These are phyloP conservation scores for Trifolium dubium DNA, from an alignment of 306 rosid species.

Conservation along the genomic window DNA sequence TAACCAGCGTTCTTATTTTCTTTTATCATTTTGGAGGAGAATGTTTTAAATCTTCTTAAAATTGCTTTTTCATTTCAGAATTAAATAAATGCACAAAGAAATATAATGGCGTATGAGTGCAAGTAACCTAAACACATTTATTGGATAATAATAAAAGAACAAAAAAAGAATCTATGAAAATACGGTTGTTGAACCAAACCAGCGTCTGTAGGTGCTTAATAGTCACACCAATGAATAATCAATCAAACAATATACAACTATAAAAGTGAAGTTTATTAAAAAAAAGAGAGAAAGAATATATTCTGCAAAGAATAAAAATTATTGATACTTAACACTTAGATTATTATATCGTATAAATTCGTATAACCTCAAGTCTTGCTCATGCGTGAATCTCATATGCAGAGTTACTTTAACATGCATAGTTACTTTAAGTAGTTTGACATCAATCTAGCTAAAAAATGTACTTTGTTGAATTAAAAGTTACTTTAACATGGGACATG, in stretches of 20 bases:
- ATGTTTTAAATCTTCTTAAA: background rate
- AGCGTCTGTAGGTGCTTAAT: background rate
- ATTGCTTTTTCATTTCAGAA: background rate
- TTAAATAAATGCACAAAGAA: constrained; percentile 8
- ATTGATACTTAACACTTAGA: background rate
- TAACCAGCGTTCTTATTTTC: too few relatives aligned
- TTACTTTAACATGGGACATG: background rate
- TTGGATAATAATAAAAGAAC: constrained; percentile 3
- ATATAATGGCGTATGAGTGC: background rate
- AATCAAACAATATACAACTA: background rate
- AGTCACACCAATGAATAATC: background rate
- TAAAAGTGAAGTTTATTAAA: background rate
- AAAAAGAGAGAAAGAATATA: background rate
- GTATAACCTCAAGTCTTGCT: background rate
- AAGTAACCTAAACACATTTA: constrained; percentile 1
- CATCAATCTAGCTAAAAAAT: background rate
- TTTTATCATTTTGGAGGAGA: background rate
- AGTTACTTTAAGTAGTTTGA: background rate
- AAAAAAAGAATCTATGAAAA: background rate
- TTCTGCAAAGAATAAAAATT: background rate
- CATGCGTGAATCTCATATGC: background rate
- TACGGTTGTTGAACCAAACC: constrained; percentile 36
- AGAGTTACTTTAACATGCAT: too few relatives aligned
- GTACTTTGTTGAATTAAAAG: background rate
- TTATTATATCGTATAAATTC: too few relatives aligned